Conservation (phyloP, 495 filamentous ascomycete species). For the Aspergillus diversus region DNA sequence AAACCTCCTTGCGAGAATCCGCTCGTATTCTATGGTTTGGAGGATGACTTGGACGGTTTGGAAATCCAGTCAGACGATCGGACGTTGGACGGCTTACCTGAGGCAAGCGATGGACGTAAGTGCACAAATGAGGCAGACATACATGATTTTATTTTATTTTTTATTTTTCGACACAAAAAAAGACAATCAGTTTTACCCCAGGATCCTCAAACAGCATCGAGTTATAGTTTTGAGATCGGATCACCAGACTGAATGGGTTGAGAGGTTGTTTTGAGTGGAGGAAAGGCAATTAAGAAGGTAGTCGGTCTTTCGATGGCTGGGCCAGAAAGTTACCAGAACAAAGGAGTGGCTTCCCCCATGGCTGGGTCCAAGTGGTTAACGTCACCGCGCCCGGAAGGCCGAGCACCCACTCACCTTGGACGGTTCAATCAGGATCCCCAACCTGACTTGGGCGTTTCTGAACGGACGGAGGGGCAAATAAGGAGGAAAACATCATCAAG, state of each 20-base stretch:
- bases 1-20: constrained; percentile 9
- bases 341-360: constrained; percentile 9
- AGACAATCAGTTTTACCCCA: too few relatives aligned
- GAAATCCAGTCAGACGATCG: constrained; percentile 13
- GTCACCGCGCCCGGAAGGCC: constrained; percentile 22
- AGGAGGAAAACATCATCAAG: constrained; percentile 7
- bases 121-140: neutral
- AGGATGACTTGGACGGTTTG: constrained; percentile 1
- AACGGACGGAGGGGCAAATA: constrained; percentile 2
- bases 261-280: neutral
- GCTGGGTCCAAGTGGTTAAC: constrained; percentile 26
- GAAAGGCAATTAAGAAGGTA: constrained; percentile 3
- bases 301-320: neutral
- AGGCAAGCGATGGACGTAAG: neutral
- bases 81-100: constrained; percentile 10
- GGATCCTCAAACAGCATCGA: neutral
- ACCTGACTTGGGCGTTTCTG: neutral
- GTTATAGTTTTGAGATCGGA: neutral
- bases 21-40: constrained; percentile 13
- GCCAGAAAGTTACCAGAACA: constrained; percentile 22
- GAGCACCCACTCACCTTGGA: constrained; percentile 1
- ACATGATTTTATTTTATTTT: neutral
- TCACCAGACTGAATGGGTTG: neutral
- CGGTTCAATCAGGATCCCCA: constrained; percentile 5
- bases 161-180: too few relatives aligned